These are phyloP conservation scores for Crucihimalaya himalaica DNA, from an alignment of 345 rosid genomes.

Conservation along the genomic window DNA sequence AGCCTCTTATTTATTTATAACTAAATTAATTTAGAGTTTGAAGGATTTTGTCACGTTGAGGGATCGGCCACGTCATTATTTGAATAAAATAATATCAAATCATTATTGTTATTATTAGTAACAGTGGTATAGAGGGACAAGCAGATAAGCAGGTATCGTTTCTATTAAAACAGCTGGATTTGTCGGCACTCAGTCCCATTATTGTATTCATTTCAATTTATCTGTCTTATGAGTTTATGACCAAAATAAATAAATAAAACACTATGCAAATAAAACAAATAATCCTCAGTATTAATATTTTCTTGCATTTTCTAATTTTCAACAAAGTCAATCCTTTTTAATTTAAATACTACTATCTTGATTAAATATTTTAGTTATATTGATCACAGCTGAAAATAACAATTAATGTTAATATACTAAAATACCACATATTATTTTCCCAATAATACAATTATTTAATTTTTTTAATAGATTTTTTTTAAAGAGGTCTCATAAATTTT, in stretches of 20 bases:
- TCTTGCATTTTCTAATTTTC: background rate
- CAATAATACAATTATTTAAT: too few relatives aligned
- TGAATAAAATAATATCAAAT: constrained; percentile 14
- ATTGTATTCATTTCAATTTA: constrained; percentile 3
- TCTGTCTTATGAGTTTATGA: constrained; percentile 21
- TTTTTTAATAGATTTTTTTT: too few relatives aligned
- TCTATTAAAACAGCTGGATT: constrained; percentile 39
- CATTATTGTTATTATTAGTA: constrained; percentile 17
- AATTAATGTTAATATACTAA: background rate
- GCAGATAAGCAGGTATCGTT: constrained; percentile 30
- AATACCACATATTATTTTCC: too few relatives aligned
- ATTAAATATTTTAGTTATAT: background rate
- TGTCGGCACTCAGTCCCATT: constrained; percentile 37
- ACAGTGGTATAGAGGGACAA: constrained; percentile 28
- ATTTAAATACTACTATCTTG: background rate
- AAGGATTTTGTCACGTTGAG: constrained; percentile 33
- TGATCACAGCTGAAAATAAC: background rate
- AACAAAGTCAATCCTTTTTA: background rate
- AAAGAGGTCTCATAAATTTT: background rate
- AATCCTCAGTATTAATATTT: too few relatives aligned
- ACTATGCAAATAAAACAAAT: background rate
- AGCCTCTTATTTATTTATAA: constrained; percentile 1
- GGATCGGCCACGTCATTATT: constrained; percentile 23
- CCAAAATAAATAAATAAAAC: background rate
- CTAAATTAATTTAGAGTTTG: background rate